Percentiles rank a stretch among this genome's conserved stretches.
phyloP scores from a whole-genome alignment of 202 grass and related monocot species.

The Panicum hallii region DNA sequence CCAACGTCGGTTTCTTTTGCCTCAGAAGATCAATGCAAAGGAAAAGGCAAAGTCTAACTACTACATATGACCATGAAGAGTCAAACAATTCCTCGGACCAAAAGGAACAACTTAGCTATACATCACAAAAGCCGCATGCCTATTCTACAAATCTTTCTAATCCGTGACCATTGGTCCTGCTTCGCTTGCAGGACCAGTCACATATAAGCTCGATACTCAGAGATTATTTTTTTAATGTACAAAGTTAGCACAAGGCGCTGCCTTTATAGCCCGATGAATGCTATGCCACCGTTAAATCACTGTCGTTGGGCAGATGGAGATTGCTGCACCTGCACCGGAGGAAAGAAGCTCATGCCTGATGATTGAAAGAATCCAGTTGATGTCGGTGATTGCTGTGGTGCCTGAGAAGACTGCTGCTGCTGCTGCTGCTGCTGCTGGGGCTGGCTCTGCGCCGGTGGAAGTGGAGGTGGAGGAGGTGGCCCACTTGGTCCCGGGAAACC shows the following conservation, averaged over 20 bases:
- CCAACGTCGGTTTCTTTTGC: conserved; percentile 24
- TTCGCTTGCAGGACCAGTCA: conserved; percentile 42
- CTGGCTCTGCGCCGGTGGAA: conserved; percentile 54
- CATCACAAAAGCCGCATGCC: conserved; percentile 39
- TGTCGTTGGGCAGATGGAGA: conserved; percentile 71
- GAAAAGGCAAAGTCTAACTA: conserved; percentile 34
- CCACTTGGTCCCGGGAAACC: conserved; percentile 57
- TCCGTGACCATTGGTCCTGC: conserved; percentile 45
- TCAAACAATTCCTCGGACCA: conserved; percentile 23
- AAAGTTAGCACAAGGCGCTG: conserved; percentile 60
- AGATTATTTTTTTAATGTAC: conserved; percentile 68
- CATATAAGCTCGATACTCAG: conserved; percentile 19
- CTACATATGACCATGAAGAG: conserved; percentile 45
- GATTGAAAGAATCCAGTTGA: conserved; percentile 64
- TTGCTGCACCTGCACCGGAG: conserved; percentile 62
- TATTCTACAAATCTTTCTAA: conserved; percentile 53
- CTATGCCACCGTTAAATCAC: conserved; percentile 41
- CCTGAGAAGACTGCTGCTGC: conserved; percentile 52
- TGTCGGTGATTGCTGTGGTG: conserved; percentile 51
- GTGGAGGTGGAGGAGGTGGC: conserved; percentile 57
- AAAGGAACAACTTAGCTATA: conserved; percentile 48
- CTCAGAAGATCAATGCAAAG: conserved; percentile 35
- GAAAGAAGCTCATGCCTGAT: conserved; percentile 68
- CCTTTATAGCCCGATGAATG: conserved; percentile 22
- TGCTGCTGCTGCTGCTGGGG: conserved; percentile 51